Evolutionary conservation across 495 filamentous ascomycete genomes (phyloP), one percentile per base, ranked within the genome.

Genomic region (Copromyces sp.): DNA sequence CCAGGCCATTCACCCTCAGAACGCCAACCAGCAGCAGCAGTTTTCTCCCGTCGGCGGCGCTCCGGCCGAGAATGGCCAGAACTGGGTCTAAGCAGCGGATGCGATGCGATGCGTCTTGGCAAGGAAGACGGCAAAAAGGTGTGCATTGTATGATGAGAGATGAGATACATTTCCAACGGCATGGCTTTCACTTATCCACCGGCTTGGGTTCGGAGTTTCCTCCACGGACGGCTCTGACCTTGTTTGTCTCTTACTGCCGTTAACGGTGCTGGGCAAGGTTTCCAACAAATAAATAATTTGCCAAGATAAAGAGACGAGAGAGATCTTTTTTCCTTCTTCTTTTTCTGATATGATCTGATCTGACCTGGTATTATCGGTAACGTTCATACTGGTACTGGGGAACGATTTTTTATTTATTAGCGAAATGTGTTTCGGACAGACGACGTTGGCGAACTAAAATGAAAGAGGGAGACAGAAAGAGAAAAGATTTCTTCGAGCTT

Each of bases 101-200:
- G n/a, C 68, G 14, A 20, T 45, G 47, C 40, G 42, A 71, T 47
- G 44, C 68, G 4, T 37, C 65, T 47, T 24, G 9, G 24, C 14
- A 9, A 40, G 68, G 69, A 44, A n/a, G 39, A 69, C 70, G 45
- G 47, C 29, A 39, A 39, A 69, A 77, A 39, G 70, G 42, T 74
- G 79, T 77, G 78, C 78, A 81, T 70, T 80, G 76, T 80, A 82
- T 75, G 77, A 78, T 74, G 76, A 71, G 68, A 73, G 53, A 9
- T 16, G 53, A 61, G 53, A 61, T 61, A 59, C 24, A 73, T 76
- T 71, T 71, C 38, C 75, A 68, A 65, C 71, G 75, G 72, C 70
- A 72, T 75, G 69, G 70, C 72, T 73, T 78, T 75, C 69, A 69
- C 70, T 71, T 61, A 72, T 70, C 74, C 69, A 59, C 74, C 73